Base-by-base conservation (phyloP, 1,284 basidiomycete species). In the Irpex sp. region DNA sequence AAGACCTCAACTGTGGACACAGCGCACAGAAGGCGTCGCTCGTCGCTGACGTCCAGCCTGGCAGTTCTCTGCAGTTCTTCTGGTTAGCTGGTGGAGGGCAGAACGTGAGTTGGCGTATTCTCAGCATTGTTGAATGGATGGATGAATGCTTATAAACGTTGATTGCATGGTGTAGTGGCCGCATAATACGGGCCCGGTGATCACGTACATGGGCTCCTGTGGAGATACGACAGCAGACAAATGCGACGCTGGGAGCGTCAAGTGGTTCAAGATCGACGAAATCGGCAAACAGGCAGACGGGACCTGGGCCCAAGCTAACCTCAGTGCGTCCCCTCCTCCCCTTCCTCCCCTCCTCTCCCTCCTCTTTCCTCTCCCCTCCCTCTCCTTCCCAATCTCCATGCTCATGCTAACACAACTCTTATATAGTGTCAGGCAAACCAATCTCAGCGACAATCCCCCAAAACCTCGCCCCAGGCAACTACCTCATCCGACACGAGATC, bases 401-500 rank as follows among this genome's bases (percentile, higher is more conserved):
- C 42, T 10, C 38, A 63, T 27, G n/a, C 32, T 38, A 6, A 24
- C 63, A 32, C 49, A 6, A 3, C 18, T 59, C 11, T 58, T 11
- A 5, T 3, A 9, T 56, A 88, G 86, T 76, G 76, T 67, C 77
- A 5, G 82, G 82, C 27, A 44, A 70, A 27, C 78, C 86, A 6
- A 85, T 85, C 58, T 85, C 80, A 7, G 82, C 90, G 13, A 88
- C 84, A 0, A 81, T 94, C 68, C 93, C 93, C 2, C 69, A 77
- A 22, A 86, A 83, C 69, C 81, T 94, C 69, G 83, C 85, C 0
- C 78, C 90, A 0, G 93, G 93, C 2, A 83, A 89, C 76, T 95
- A 94, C 78, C 84, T 95, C 70, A 79, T 94, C 74, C 90, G 93
- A 3, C 88, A 92, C 78, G 93, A 94, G 74, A 87, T 94, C 78